phyloP scores from a whole-genome alignment of 805 yeast genomes.

The Nakazawaea holstii region DNA sequence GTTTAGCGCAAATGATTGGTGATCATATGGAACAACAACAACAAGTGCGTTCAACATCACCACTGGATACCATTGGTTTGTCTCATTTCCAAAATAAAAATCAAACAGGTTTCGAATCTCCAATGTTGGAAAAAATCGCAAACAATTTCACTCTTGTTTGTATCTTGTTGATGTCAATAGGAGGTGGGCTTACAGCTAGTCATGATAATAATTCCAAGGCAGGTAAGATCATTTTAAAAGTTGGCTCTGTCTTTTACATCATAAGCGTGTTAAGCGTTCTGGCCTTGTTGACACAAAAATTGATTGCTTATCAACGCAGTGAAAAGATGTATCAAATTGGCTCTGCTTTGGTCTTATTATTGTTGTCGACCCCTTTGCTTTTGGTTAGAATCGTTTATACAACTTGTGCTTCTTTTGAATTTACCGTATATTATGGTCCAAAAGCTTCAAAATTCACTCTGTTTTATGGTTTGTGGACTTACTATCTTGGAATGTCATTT shows the following conservation, averaged over 20 bases:
- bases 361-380: background rate
- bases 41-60: no score
- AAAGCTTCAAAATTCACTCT: conserved; percentile 1
- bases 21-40: no score
- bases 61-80: no score
- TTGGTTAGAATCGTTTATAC: background rate
- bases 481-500: conserved; percentile 7
- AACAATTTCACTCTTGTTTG: background rate
- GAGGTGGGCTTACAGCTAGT: background rate
- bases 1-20: no score
- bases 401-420: background rate
- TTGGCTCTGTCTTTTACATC: conserved; percentile 2
- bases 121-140: background rate
- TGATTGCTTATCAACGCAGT: background rate
- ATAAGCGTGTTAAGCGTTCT: background rate
- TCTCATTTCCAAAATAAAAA: no score
- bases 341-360: background rate
- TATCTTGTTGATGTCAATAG: background rate
- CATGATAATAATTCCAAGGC: background rate
- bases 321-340: background rate
- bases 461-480: conserved; percentile 3
- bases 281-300: background rate
- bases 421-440: background rate
- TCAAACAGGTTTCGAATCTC: background rate
- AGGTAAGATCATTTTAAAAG: background rate